Evolutionary conservation across 176 grass and related monocot species (phyloP), one percentile per base, ranked within the genome.

Genomic region (Carex littledalei): DNA sequence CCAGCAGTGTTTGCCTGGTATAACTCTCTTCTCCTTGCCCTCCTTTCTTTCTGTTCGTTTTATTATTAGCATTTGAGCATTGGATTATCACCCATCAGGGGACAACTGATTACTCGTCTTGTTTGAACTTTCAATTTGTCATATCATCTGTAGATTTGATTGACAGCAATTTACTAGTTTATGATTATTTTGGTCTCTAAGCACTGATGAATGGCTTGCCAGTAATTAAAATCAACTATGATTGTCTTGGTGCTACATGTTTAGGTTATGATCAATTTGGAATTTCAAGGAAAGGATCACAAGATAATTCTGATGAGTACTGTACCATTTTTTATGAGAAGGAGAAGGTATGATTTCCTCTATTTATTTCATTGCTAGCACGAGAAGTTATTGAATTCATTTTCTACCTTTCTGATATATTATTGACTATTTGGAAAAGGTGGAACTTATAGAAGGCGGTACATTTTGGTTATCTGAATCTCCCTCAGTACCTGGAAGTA

Each of bases 311-410:
- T 37, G 96, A 98, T 84, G 96, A 98, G 84, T 93, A 98, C 66
- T 98, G 96, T 81, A 92, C 96, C 59, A 98, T 98, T 84, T 98
- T 98, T 69, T 98, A 98, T 63, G 93, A 98, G 85, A 98, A 95
- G 83, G 96, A 95, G 15, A 98, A 95, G 96, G 96, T 98, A 82
- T 58, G 43, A 31, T 10, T 60, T 67, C 58, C 24, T 86, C 55
- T 9, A 10, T 18, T 8, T 78, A 32, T 50, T 65, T 14, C 13
- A 53, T 49, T 49, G 0, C 35, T 49, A 21, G 18, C 32, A 47
- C 26, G 12, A 57, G 52, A 64, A 31, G 53, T 17, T 56, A n/a
- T 31, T 11, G 39, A 79, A 58, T 79, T 18, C 3, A 21, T 81
- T 61, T 81, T 63, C 29, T 64, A 64, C 60, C 57, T 63, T 81